Evolutionary conservation across 805 yeast species (phyloP).

Genomic region (Pichia phayaonensis): DNA sequence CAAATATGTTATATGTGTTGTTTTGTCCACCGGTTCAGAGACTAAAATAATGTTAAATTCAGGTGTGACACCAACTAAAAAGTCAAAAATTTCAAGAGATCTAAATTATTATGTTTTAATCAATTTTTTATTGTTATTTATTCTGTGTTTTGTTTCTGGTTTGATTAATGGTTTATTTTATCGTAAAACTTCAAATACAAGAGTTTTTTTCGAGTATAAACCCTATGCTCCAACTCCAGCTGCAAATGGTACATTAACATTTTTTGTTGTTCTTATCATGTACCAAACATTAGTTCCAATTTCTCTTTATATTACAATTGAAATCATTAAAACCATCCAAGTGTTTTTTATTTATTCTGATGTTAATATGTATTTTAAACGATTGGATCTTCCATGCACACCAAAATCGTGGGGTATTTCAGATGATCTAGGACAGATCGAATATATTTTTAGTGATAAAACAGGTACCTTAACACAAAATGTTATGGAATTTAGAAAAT

Average conservation of each 20-base stretch:
- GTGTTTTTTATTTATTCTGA: conserved; percentile 72
- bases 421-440: conserved; percentile 80
- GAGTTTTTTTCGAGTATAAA: conserved; percentile 52
- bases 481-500: conserved; percentile 74
- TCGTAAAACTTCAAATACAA: conserved; percentile 34
- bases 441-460: conserved; percentile 74
- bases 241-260: conserved; percentile 57
- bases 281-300: conserved; percentile 77
- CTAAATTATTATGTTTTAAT: conserved; percentile 58
- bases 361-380: conserved; percentile 58
- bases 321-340: conserved; percentile 69
- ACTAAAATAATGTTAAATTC: conserved; percentile 73
- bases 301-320: conserved; percentile 70
- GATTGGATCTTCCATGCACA: conserved; percentile 64
- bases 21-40: conserved; percentile 69
- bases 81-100: conserved; percentile 56
- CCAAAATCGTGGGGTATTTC: conserved; percentile 81
- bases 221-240: conserved; percentile 55
- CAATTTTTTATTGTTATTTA: conserved; percentile 54
- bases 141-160: conserved; percentile 63
- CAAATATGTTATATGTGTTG: conserved; percentile 67
- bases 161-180: conserved; percentile 62
- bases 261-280: conserved; percentile 65
- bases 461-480: conserved; percentile 82
- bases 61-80: conserved; percentile 70